A percentile compares a stretch with the other conserved stretches of the same genome.
These are phyloP conservation scores for Beauveria medogensis DNA, from an alignment of 2,329 filamentous ascomycete species.

Conservation along the genomic window DNA sequence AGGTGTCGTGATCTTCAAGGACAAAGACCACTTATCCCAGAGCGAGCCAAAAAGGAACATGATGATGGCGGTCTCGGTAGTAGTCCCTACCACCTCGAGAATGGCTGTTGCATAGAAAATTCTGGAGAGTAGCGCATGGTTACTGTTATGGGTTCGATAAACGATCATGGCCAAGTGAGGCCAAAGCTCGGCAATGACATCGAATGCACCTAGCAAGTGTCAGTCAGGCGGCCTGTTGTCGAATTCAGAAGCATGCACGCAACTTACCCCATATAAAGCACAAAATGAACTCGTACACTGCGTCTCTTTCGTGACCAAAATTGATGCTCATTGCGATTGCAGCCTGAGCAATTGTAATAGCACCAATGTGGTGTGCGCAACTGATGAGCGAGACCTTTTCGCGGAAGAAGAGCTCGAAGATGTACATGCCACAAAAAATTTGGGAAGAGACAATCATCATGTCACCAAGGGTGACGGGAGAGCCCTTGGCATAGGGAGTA, in stretches of 20 bases:
- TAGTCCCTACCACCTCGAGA: constrained; percentile 7
- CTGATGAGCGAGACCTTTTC: constrained; percentile 12
- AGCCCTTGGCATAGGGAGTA: constrained; percentile 6
- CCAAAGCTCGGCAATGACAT: constrained; percentile 11
- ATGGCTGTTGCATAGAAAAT: constrained; percentile 9
- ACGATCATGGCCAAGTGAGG: constrained; percentile 12
- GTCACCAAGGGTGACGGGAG: constrained; percentile 5
- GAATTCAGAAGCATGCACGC: background rate
- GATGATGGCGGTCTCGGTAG: constrained; percentile 7
- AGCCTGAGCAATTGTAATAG: constrained; percentile 10
- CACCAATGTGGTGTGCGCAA: constrained; percentile 11
- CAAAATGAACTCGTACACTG: constrained; percentile 11
- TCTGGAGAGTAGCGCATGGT: constrained; percentile 4
- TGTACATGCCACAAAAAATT: constrained; percentile 10
- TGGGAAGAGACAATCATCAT: constrained; percentile 10
- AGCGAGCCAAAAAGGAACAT: constrained; percentile 11
- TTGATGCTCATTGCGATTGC: constrained; percentile 12
- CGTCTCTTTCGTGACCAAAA: constrained; percentile 7
- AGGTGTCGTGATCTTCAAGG: constrained; percentile 6
- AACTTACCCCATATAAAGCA: constrained; percentile 12
- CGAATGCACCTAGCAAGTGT: constrained; percentile 8
- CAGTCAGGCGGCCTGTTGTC: background rate
- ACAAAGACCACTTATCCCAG: constrained; percentile 11
- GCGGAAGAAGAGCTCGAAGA: constrained; percentile 11
- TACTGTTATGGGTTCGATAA: constrained; percentile 2